A percentile compares a stretch with the other conserved stretches of the same genome.
Conservation (phyloP, 345 rosid genomes). For the Citrus sp. region DNA sequence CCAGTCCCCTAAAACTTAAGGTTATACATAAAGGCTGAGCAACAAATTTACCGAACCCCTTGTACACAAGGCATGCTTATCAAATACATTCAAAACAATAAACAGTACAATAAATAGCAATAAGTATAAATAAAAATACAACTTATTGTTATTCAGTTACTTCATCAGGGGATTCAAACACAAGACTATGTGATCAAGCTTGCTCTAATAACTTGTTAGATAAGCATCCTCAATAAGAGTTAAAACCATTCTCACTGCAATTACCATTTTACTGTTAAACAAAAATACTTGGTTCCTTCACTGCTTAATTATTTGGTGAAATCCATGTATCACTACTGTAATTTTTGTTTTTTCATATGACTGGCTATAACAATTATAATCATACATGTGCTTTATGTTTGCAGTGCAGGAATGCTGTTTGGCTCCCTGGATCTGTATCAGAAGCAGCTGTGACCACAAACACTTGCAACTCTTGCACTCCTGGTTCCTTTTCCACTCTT, state of each 20-base stretch:
- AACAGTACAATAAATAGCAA: background rate
- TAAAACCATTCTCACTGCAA: background rate
- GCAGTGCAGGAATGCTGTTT: conserved; percentile 92
- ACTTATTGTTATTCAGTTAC: background rate
- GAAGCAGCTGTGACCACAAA: conserved; percentile 83
- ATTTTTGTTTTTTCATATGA: background rate
- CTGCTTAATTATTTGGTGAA: background rate
- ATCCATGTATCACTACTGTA: background rate
- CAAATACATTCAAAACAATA: background rate
- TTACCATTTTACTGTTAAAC: background rate
- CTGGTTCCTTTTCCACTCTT: conserved; percentile 43
- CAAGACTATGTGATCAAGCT: background rate
- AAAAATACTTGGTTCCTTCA: background rate
- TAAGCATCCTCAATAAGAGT: background rate
- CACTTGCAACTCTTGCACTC: conserved; percentile 71
- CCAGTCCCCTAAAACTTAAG: background rate
- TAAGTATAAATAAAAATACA: background rate
- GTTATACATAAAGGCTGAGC: too few relatives aligned
- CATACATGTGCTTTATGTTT: conserved; percentile 1
- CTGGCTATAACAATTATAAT: background rate
- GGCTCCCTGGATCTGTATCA: conserved; percentile 91
- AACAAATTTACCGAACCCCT: background rate
- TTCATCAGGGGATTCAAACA: background rate
- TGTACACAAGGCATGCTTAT: background rate
- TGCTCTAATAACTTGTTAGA: background rate